Evolutionary conservation across 2,329 filamentous ascomycete species (phyloP).

Genomic region (Pseudocercospora musae): DNA sequence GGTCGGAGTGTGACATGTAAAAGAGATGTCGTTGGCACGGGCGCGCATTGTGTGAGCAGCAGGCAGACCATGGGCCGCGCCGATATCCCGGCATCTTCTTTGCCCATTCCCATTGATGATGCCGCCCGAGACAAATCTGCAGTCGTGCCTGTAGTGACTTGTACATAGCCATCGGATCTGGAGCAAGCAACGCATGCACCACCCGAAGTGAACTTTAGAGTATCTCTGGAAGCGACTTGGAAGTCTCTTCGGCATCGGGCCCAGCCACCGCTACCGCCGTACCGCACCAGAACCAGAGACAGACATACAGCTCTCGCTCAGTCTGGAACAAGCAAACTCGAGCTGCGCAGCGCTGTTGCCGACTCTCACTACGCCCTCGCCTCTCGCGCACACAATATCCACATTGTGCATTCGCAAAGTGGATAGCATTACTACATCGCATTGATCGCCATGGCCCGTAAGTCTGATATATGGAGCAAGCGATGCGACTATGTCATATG

Average conservation of each 20-base stretch:
- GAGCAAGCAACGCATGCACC: background rate
- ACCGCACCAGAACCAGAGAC: background rate
- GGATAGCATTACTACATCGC: background rate
- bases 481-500: background rate
- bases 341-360: background rate
- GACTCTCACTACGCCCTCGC: background rate
- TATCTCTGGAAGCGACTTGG: background rate
- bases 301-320: background rate
- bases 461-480: background rate
- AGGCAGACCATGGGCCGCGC: background rate
- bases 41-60: background rate
- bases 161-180: background rate
- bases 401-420: background rate
- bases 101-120: background rate
- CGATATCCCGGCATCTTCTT: background rate
- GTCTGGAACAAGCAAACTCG: background rate
- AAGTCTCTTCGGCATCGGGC: background rate
- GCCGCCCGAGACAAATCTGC: background rate
- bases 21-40: background rate
- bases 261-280: background rate
- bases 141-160: too few species aligned
- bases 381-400: background rate
- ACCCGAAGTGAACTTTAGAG: background rate
- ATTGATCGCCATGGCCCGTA: slow-evolving; percentile 3
- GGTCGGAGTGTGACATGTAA: too few species aligned